Conservation (phyloP, 768 basidiomycete genomes). For the Naganishia vishniacii region DNA sequence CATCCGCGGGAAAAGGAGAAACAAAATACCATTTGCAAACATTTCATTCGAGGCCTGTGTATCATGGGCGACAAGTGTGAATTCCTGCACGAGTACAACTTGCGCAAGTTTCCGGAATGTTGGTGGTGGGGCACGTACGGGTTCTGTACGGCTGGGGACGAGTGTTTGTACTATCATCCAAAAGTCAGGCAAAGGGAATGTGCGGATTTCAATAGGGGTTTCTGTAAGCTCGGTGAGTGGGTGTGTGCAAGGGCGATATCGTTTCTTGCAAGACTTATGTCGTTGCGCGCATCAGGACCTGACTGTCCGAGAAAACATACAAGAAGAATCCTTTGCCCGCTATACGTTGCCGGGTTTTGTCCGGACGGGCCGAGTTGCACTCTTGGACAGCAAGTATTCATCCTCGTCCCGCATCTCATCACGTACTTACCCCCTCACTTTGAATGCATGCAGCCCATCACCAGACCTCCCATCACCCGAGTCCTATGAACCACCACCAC, state of each 20-base stretch:
- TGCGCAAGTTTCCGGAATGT: slow-evolving; percentile 96
- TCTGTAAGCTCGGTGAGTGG: slow-evolving; percentile 83
- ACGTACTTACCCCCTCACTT: background rate
- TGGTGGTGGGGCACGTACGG: slow-evolving; percentile 99
- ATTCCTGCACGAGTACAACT: slow-evolving; percentile 97
- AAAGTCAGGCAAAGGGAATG: slow-evolving; percentile 94
- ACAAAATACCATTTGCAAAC: slow-evolving; percentile 81
- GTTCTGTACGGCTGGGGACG: slow-evolving; percentile 92
- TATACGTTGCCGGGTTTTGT: slow-evolving; percentile 88
- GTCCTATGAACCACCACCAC: slow-evolving; percentile 69
- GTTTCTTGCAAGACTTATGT: too few species aligned
- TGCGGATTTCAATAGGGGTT: slow-evolving; percentile 90
- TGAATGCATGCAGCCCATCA: slow-evolving; percentile 60
- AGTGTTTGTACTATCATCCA: slow-evolving; percentile 79
- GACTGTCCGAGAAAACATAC: slow-evolving; percentile 87
- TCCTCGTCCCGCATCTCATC: slow-evolving; percentile 27
- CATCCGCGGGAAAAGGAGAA: slow-evolving; percentile 56
- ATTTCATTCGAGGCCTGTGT: slow-evolving; percentile 95
- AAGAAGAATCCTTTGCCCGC: slow-evolving; percentile 79
- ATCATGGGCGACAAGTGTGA: slow-evolving; percentile 98
- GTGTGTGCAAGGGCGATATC: too few species aligned
- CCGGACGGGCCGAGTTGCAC: slow-evolving; percentile 82
- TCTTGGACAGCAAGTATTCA: slow-evolving; percentile 70
- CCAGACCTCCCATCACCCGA: slow-evolving; percentile 63
- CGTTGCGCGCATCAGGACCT: too few species aligned